These are phyloP conservation scores for Phytopythium montanum DNA, from an alignment of 352 stramenopile species.

Conservation along the genomic window DNA sequence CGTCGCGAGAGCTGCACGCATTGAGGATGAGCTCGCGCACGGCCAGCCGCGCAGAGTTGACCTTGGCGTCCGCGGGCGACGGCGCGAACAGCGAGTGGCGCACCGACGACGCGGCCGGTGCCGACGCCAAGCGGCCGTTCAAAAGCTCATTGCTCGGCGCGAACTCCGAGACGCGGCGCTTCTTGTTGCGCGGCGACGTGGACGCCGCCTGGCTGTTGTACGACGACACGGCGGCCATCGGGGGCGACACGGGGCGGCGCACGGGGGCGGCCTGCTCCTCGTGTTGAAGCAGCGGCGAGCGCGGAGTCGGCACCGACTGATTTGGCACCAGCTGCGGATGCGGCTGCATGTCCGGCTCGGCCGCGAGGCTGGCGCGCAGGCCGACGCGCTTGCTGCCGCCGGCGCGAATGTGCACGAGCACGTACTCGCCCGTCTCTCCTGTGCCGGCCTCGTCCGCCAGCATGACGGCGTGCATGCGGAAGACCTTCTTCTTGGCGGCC, in stretches of 20 bases:
- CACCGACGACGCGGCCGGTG: constrained; percentile 13
- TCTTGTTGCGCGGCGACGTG: constrained; percentile 43
- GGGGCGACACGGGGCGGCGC: constrained; percentile 33
- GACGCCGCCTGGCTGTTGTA: constrained; percentile 41
- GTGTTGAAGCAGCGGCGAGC: neutral
- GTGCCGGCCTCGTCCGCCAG: constrained; percentile 42
- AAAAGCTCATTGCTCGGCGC: constrained; percentile 2
- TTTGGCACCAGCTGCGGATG: constrained; percentile 16
- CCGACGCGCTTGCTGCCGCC: constrained; percentile 68
- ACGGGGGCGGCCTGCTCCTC: constrained; percentile 1
- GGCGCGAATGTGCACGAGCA: constrained; percentile 73
- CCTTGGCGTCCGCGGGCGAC: constrained; percentile 19
- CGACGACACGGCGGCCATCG: constrained; percentile 25
- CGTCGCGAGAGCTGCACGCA: constrained; percentile 40
- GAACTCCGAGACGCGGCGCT: constrained; percentile 33
- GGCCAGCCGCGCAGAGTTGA: constrained; percentile 30
- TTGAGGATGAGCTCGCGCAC: constrained; percentile 53
- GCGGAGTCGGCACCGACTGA: constrained; percentile 10
- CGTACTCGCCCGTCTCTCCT: constrained; percentile 48
- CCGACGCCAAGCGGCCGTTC: constrained; percentile 13
- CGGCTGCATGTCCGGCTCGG: constrained; percentile 16
- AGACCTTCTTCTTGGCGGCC: constrained; percentile 68
- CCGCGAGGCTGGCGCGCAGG: constrained; percentile 32
- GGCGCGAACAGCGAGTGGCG: constrained; percentile 27
- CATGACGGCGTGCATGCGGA: constrained; percentile 82